Evolutionary conservation across 73 alveolate genomes (phyloP), one percentile per base, ranked within the genome.

Genomic region (Strombidium stylifer): DNA sequence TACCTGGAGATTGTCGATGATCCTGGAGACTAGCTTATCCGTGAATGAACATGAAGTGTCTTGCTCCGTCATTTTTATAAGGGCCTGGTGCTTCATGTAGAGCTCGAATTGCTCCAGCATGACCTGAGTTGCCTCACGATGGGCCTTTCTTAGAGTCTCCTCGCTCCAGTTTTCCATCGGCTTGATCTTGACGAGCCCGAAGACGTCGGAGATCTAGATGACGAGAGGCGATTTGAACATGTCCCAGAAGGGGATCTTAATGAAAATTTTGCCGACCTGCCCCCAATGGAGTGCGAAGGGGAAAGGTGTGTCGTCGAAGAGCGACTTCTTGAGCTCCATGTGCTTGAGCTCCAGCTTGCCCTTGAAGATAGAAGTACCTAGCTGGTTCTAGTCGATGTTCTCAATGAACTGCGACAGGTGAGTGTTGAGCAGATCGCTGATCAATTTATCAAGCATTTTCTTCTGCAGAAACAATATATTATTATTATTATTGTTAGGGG

Each of bases 211-310:
- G 6, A 83, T 69, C 46, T 56, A 73, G 23, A 83, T 55, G 41
- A 68, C 49, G 21, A 83, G 19, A n/a, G 94, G 94, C 0, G 64
- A 11, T 31, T 73, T 44, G 4, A 44, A 36, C 0, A 83, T 24
- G 56, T 51, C 47, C 15, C 53, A 27, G 51, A 84, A 39, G 0
- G 94, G 94, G 0, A 83, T 74, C 25, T 76, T 82, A 18, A 83
- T 55, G 26, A 10, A 25, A 10, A 83, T 64, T 32, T 50, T 53
- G 50, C 86, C 85, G 2, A 75, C 62, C 42, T 58, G 51, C 15
- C 94, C 94, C 28, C 47, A 67, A 11, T 68, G 65, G 3, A 83
- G 66, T 18, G 58, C 37, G 50, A 77, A 83, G 15, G 94, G 94
- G 32, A 83, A 30, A 8, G 86, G 79, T 68, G 77, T 54, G 39